Percentiles rank a stretch among this genome's conserved stretches.
Conservation (phyloP, 2,329 filamentous ascomycete species). For the Claviceps arundinis region DNA sequence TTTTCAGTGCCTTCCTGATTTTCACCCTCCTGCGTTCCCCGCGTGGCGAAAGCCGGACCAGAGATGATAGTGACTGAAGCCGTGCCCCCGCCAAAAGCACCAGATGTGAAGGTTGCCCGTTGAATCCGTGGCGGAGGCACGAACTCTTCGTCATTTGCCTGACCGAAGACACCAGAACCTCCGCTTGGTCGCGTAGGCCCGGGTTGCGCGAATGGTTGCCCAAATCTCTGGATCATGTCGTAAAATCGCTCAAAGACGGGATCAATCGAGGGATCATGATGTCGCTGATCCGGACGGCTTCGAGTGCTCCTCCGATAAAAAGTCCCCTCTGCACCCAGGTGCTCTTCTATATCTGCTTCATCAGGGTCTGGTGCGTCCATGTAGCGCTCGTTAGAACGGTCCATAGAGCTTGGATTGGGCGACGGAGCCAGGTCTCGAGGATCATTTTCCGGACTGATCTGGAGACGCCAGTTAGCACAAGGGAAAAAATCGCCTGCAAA, state of each 20-base stretch:
- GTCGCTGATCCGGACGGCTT: slow-evolving; percentile 12
- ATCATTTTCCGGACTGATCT: slow-evolving; percentile 47
- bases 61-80: slow-evolving; percentile 37
- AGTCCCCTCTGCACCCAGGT: slow-evolving; percentile 30
- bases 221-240: slow-evolving; percentile 29
- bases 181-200: not conserved
- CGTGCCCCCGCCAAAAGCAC: slow-evolving; percentile 25
- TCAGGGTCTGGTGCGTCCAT: slow-evolving; percentile 42
- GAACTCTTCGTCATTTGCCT: not conserved
- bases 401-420: slow-evolving; percentile 18
- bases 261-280: slow-evolving; percentile 21
- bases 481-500: too few species aligned
- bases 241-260: slow-evolving; percentile 29
- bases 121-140: slow-evolving; percentile 17
- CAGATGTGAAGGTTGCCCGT: slow-evolving; percentile 24
- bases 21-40: not conserved
- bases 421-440: slow-evolving; percentile 34
- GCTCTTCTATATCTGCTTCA: slow-evolving; percentile 44
- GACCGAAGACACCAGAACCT: not conserved
- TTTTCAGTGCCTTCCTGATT: not conserved
- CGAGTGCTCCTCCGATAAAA: slow-evolving; percentile 24
- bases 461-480: slow-evolving; percentile 7
- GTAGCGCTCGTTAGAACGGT: slow-evolving; percentile 13
- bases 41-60: slow-evolving; percentile 16
- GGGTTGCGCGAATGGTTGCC: slow-evolving; percentile 15